Percentiles rank a stretch among this genome's conserved stretches.
Evolutionary conservation across 2,329 filamentous ascomycete genomes (phyloP).

Genomic region (Trematosphaeria pertusa): DNA sequence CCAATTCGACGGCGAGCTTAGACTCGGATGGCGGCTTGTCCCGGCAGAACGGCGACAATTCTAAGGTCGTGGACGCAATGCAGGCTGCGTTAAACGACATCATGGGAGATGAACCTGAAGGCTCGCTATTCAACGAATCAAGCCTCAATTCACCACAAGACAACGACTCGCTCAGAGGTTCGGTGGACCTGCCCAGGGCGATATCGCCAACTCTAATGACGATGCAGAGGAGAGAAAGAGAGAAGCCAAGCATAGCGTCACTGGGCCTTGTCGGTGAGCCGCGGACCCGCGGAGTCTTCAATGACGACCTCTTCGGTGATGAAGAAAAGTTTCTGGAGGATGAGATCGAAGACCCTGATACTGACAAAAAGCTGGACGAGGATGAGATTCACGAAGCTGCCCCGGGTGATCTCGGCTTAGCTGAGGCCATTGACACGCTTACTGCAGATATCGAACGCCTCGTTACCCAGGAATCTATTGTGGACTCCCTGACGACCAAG

Average conservation of each 20-base stretch:
- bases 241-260: constrained; percentile 88
- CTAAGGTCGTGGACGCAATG: constrained; percentile 87
- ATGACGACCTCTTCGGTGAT: constrained; percentile 90
- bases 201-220: constrained; percentile 46
- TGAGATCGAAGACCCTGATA: constrained; percentile 76
- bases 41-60: constrained; percentile 67
- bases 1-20: constrained; percentile 79
- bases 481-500: constrained; percentile 90
- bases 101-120: constrained; percentile 77
- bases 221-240: constrained; percentile 52
- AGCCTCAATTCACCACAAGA: constrained; percentile 62
- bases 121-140: constrained; percentile 70
- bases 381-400: constrained; percentile 94
- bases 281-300: constrained; percentile 89
- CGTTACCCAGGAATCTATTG: constrained; percentile 83
- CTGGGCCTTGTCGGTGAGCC: constrained; percentile 88
- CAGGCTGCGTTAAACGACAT: constrained; percentile 92
- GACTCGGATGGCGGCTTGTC: constrained; percentile 65
- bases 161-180: constrained; percentile 68
- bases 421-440: constrained; percentile 89
- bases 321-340: constrained; percentile 87
- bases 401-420: constrained; percentile 89
- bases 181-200: constrained; percentile 62
- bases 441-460: constrained; percentile 90
- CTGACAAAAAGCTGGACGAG: constrained; percentile 66